Evolutionary conservation across 2,329 filamentous ascomycete genomes (phyloP).

Genomic region (Fusarium multiceps): DNA sequence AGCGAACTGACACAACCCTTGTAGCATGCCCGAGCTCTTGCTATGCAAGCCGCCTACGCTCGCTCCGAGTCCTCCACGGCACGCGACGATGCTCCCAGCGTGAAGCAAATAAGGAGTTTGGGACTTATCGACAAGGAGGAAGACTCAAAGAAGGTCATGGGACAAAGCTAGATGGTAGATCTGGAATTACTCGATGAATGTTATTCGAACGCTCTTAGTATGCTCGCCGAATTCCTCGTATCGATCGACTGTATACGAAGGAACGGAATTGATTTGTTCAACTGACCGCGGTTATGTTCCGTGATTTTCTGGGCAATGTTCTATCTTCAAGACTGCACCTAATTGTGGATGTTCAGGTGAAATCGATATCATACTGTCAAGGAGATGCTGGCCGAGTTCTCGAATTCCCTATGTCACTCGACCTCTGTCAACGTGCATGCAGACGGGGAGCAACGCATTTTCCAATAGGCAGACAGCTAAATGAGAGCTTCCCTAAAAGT

Average conservation of each 20-base stretch:
- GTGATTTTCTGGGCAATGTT: neutral
- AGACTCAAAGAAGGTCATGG: conserved; percentile 73
- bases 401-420: neutral
- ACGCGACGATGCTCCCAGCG: conserved; percentile 83
- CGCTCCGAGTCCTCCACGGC: conserved; percentile 80
- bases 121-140: conserved; percentile 87
- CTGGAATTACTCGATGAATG: conserved; percentile 13
- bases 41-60: conserved; percentile 86
- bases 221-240: conserved; percentile 3
- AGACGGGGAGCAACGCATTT: neutral
- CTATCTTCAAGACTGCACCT: neutral
- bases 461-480: too few relatives aligned
- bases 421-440: neutral
- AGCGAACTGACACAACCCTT: conserved; percentile 35
- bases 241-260: conserved; percentile 35
- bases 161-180: conserved; percentile 44
- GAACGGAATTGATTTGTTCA: conserved; percentile 39
- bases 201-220: conserved; percentile 13
- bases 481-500: neutral
- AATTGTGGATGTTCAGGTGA: neutral
- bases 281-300: neutral
- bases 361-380: neutral
- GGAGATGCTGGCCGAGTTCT: neutral
- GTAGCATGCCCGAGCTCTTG: conserved; percentile 80
- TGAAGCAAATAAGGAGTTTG: conserved; percentile 87